Evolutionary conservation across 2,329 filamentous ascomycete species (phyloP).

Genomic region (Talaromyces piceae): DNA sequence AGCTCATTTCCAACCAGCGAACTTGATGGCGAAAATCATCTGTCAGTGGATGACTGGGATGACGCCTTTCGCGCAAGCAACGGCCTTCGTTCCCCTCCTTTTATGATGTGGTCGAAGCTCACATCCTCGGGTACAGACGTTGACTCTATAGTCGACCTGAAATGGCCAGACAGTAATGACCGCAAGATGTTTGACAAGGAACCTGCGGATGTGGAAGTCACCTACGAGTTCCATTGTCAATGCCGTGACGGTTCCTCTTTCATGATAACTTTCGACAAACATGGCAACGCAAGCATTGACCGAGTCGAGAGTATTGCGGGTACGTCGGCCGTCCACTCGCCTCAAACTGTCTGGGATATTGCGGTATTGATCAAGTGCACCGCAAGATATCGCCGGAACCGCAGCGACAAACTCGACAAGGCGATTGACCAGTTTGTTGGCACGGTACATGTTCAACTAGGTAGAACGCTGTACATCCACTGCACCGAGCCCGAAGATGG

Average conservation of each 20-base stretch:
- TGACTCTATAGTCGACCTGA: slow-evolving; percentile 31
- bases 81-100: background rate
- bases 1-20: slow-evolving; percentile 15
- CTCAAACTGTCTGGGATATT: slow-evolving; percentile 34
- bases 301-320: slow-evolving; percentile 23
- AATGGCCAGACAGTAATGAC: slow-evolving; percentile 16
- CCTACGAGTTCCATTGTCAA: slow-evolving; percentile 35
- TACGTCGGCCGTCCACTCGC: slow-evolving; percentile 33
- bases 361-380: slow-evolving; percentile 24
- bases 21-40: slow-evolving; percentile 13
- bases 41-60: slow-evolving; percentile 22
- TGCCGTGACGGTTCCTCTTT: slow-evolving; percentile 23
- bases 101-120: slow-evolving; percentile 1
- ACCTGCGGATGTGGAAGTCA: slow-evolving; percentile 17
- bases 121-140: slow-evolving; percentile 29
- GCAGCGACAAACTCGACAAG: slow-evolving; percentile 20
- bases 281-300: slow-evolving; percentile 22
- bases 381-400: slow-evolving; percentile 17
- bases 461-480: slow-evolving; percentile 21
- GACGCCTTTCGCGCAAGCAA: slow-evolving; percentile 25
- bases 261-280: slow-evolving; percentile 26
- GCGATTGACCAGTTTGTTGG: slow-evolving; percentile 25
- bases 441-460: slow-evolving; percentile 27
- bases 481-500: slow-evolving; percentile 19
- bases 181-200: slow-evolving; percentile 22